Conservation (phyloP, 306 rosid genomes). For the Abrus precatorius region DNA sequence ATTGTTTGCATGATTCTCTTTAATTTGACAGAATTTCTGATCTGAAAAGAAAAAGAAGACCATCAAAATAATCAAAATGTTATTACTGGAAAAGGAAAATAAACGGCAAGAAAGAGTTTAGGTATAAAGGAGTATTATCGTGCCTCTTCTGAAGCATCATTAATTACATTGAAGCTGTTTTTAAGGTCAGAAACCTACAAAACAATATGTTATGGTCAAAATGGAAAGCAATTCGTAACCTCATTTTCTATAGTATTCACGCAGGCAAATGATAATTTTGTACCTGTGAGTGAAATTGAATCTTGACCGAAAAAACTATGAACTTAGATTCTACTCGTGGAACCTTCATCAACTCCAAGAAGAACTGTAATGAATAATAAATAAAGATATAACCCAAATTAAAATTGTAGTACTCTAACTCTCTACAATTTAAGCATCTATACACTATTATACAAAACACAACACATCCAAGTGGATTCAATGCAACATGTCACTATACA, state of each 20-base stretch:
- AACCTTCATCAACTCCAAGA: conserved; percentile 80
- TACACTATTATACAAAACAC: neutral
- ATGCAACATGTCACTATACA: neutral
- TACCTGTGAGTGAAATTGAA: conserved; percentile 89
- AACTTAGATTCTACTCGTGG: conserved; percentile 94
- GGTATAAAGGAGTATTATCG: conserved; percentile 45
- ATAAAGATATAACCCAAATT: conserved; percentile 31
- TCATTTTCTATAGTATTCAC: conserved; percentile 14
- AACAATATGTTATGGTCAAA: conserved; percentile 45
- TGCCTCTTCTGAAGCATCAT: conserved; percentile 88
- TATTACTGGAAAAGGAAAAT: conserved; percentile 15
- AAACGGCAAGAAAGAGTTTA: conserved; percentile 31
- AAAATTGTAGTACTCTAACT: conserved; percentile 21
- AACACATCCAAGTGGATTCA: neutral
- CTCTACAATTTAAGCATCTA: conserved; percentile 39
- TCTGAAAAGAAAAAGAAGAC: conserved; percentile 62
- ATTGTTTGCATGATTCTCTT: conserved; percentile 97
- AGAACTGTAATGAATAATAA: conserved; percentile 64
- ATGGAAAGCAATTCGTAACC: conserved; percentile 31
- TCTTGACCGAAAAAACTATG: conserved; percentile 85
- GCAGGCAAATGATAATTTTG: conserved; percentile 29
- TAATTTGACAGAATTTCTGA: conserved; percentile 78
- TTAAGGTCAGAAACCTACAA: conserved; percentile 87
- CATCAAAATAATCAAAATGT: conserved; percentile 42
- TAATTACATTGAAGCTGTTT: conserved; percentile 71